Evolutionary conservation across 257 asterid genomes (phyloP).

Genomic region (Striga asiatica): DNA sequence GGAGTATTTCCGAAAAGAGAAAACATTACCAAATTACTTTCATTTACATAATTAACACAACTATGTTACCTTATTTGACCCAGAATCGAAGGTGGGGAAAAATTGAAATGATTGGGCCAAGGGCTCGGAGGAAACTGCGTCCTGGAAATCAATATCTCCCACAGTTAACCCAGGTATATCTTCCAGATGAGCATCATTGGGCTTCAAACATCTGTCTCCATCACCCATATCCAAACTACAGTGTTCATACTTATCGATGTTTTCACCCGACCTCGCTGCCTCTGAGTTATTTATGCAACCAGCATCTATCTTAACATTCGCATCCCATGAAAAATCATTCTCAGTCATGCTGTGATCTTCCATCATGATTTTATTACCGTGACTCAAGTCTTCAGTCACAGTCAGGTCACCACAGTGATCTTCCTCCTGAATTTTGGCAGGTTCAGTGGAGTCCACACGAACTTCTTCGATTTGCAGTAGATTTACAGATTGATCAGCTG

Average conservation of each 20-base stretch:
- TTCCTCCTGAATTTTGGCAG: slow-evolving; percentile 25
- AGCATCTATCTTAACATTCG: slow-evolving; percentile 21
- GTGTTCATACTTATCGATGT: slow-evolving; percentile 25
- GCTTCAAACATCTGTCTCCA: slow-evolving; percentile 22
- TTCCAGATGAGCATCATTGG: slow-evolving; percentile 28
- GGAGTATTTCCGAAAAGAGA: slow-evolving; percentile 10
- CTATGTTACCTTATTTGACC: slow-evolving; percentile 39
- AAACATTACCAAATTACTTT: not conserved
- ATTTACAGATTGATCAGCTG: slow-evolving; percentile 20
- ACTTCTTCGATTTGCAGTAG: slow-evolving; percentile 31
- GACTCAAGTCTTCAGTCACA: slow-evolving; percentile 23
- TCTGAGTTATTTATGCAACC: slow-evolving; percentile 24
- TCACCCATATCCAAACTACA: no score
- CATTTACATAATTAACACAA: not conserved
- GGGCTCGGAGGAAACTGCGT: slow-evolving; percentile 41
- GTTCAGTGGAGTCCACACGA: slow-evolving; percentile 26
- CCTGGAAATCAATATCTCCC: slow-evolving; percentile 35
- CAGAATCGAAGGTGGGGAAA: slow-evolving; percentile 44
- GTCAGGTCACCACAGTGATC: slow-evolving; percentile 21
- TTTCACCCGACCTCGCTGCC: slow-evolving; percentile 26
- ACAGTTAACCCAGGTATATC: slow-evolving; percentile 33
- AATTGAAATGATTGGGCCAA: slow-evolving; percentile 37
- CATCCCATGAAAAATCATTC: slow-evolving; percentile 22
- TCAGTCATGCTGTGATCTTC: slow-evolving; percentile 23
- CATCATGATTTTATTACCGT: slow-evolving; percentile 19